A percentile compares a stretch with the other conserved stretches of the same genome.
Conservation (phyloP, 495 filamentous ascomycete species). For the Aspergillus conjunctus region DNA sequence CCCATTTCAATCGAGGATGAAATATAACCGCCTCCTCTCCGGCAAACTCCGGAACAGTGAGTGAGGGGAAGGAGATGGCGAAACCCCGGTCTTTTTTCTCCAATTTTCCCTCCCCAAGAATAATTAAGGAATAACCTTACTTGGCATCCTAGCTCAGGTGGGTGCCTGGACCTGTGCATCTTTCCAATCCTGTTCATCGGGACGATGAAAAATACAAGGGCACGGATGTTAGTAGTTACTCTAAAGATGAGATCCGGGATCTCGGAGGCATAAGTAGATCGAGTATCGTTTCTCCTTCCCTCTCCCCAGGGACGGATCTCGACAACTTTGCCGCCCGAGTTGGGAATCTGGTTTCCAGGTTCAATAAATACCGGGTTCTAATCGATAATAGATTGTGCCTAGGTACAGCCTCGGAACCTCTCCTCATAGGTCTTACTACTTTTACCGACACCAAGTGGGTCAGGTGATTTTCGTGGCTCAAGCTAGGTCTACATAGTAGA, state of each 20-base stretch:
- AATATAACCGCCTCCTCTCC: not conserved
- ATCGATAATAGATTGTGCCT: not conserved
- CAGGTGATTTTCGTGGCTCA: conserved; percentile 7
- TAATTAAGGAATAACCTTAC: not conserved
- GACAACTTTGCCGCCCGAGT: not conserved
- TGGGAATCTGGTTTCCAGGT: not conserved
- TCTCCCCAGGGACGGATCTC: not conserved
- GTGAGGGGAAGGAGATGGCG: conserved; percentile 4
- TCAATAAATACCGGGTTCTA: not conserved
- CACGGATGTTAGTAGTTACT: no score
- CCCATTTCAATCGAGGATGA: not conserved
- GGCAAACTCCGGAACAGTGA: conserved; percentile 14
- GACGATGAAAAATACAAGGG: not conserved
- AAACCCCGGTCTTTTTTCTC: not conserved
- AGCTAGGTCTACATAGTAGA: no score
- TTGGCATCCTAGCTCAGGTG: not conserved
- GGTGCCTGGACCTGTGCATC: not conserved
- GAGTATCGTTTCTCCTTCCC: not conserved
- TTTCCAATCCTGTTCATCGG: not conserved
- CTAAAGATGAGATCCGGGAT: not conserved
- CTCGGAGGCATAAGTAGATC: not conserved
- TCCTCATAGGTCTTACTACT: not conserved
- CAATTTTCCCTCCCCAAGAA: not conserved
- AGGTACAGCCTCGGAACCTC: conserved; percentile 2
- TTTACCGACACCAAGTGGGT: conserved; percentile 2